Evolutionary conservation across 176 grass and related monocot species (phyloP).

Genomic region (Oryza punctata): DNA sequence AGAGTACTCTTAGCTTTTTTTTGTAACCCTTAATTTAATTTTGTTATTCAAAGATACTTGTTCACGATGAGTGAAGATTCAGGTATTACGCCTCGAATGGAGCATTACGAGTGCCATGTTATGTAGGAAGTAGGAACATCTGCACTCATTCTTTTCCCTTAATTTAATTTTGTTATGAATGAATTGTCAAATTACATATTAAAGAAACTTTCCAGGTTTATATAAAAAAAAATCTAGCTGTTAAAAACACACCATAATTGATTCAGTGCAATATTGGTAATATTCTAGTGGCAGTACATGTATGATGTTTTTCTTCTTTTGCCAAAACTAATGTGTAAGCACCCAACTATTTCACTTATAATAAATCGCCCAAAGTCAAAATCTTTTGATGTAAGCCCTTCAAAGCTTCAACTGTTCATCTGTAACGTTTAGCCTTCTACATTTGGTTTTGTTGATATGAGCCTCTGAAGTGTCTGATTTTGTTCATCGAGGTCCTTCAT

Average conservation of each 20-base stretch:
- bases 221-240: neutral
- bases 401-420: neutral
- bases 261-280: conserved; percentile 12
- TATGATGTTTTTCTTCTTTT: neutral
- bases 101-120: too few relatives aligned
- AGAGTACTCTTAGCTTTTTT: neutral
- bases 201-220: neutral
- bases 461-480: neutral
- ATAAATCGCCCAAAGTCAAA: neutral
- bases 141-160: too few relatives aligned
- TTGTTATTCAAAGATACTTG: too few relatives aligned
- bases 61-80: too few relatives aligned
- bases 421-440: neutral
- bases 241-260: neutral
- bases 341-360: neutral
- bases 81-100: too few relatives aligned
- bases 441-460: neutral
- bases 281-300: neutral
- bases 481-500: neutral
- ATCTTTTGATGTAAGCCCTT: neutral
- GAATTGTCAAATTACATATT: neutral
- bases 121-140: too few relatives aligned
- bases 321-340: neutral
- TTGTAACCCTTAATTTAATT: neutral
- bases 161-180: neutral